phyloP scores from a whole-genome alignment of 441 rosid species.

The Populus hybrid region DNA sequence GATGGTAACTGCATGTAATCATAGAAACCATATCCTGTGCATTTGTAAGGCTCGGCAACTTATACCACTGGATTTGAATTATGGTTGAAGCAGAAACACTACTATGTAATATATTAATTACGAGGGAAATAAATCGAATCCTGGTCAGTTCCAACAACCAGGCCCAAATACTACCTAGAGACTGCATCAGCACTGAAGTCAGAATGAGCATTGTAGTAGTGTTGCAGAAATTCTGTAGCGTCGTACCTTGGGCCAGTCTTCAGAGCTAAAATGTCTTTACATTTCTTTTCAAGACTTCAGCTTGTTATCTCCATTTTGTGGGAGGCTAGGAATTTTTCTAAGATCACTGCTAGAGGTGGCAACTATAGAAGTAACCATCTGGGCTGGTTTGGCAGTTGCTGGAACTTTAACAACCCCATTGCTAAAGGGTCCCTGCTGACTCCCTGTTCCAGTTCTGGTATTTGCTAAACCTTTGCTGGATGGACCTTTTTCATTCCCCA shows the following conservation, averaged over 20 bases:
- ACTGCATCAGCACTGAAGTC: constrained; percentile 26
- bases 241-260: constrained; percentile 29
- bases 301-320: constrained; percentile 50
- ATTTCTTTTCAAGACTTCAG: constrained; percentile 30
- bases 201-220: constrained; percentile 17
- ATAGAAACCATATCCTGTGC: constrained; percentile 20
- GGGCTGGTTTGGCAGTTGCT: constrained; percentile 31
- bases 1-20: constrained; percentile 11
- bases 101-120: constrained; percentile 18
- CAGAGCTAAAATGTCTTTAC: constrained; percentile 23
- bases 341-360: constrained; percentile 28
- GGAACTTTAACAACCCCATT: constrained; percentile 42
- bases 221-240: constrained; percentile 18
- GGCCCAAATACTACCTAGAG: constrained; percentile 15
- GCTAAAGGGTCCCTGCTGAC: constrained; percentile 35
- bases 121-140: constrained; percentile 24
- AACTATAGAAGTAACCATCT: constrained; percentile 20
- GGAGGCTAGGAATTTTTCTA: constrained; percentile 30
- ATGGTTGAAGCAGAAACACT: constrained; percentile 21
- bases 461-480: constrained; percentile 33
- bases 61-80: constrained; percentile 23
- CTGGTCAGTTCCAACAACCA: constrained; percentile 24
- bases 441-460: constrained; percentile 42
- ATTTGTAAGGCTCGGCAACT: constrained; percentile 26
- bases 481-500: constrained; percentile 38